phyloP scores from a whole-genome alignment of 768 basidiomycete genomes.

The Mycena floridula region DNA sequence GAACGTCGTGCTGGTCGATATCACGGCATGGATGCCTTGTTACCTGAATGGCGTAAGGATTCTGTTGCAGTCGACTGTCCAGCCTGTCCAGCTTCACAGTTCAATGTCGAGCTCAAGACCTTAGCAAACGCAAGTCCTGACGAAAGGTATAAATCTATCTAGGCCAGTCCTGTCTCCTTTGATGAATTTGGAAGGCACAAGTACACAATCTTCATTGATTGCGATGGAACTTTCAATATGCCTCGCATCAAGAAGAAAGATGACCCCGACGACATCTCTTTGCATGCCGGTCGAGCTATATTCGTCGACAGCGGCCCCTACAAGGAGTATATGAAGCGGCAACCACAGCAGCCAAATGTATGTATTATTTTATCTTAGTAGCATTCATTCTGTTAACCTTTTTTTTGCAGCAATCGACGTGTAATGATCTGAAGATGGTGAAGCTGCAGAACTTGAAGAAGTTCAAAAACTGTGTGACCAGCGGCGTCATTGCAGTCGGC shows the following conservation, averaged over 20 bases:
- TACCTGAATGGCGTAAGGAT: conserved; percentile 3
- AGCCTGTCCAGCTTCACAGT: conserved; percentile 10
- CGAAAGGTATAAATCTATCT: conserved; percentile 1
- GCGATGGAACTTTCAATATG: conserved; percentile 11
- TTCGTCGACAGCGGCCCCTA: conserved; percentile 6
- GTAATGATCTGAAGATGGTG: not conserved
- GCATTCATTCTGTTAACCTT: not conserved
- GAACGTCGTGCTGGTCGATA: conserved; percentile 5
- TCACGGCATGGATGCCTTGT: conserved; percentile 7
- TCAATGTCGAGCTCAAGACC: conserved; percentile 9
- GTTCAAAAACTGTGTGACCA: not conserved
- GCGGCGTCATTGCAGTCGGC: not conserved
- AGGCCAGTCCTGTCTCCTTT: not conserved
- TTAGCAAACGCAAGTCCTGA: conserved; percentile 1
- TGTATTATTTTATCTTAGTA: not conserved
- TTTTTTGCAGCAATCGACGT: not conserved
- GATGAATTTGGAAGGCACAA: not conserved
- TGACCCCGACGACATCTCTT: conserved; percentile 7
- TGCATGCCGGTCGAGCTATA: conserved; percentile 9
- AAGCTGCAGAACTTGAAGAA: not conserved
- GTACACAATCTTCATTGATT: not conserved
- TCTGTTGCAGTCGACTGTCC: conserved; percentile 8
- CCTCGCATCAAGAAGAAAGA: conserved; percentile 9
- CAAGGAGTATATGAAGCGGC: conserved; percentile 1
- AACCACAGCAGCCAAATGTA: not conserved